Evolutionary conservation across 2,329 filamentous ascomycete genomes (phyloP).

Genomic region (Colletotrichum gloeosporioides): DNA sequence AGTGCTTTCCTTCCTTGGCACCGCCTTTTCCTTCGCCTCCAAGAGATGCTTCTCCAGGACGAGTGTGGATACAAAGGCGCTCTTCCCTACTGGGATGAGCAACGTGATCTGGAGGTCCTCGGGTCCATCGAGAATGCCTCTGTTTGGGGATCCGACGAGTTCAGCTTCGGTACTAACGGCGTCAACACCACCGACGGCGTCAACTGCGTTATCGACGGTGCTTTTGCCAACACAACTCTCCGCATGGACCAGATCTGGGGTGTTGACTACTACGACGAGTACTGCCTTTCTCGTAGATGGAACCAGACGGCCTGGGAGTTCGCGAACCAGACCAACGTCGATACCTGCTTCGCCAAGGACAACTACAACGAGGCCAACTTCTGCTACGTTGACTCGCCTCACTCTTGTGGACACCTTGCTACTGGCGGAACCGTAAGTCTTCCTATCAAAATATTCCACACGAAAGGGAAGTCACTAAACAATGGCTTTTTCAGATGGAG

Average conservation of each 20-base stretch:
- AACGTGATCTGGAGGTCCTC: slow-evolving; percentile 29
- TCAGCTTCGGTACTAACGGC: slow-evolving; percentile 35
- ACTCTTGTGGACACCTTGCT: background rate
- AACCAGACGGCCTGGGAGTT: slow-evolving; percentile 3
- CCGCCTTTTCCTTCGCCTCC: slow-evolving; percentile 34
- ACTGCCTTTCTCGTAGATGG: background rate
- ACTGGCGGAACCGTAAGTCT: background rate
- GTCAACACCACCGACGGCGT: slow-evolving; percentile 6
- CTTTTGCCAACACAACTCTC: slow-evolving; percentile 25
- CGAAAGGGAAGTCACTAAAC: background rate
- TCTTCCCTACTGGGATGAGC: slow-evolving; percentile 29
- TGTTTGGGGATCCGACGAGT: slow-evolving; percentile 3
- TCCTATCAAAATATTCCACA: rapidly evolving
- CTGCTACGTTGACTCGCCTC: slow-evolving; percentile 6
- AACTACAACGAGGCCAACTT: slow-evolving; percentile 2
- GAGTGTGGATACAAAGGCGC: slow-evolving; percentile 36
- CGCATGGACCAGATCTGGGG: slow-evolving; percentile 12
- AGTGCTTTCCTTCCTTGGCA: slow-evolving; percentile 40
- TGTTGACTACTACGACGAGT: slow-evolving; percentile 8
- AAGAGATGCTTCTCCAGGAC: slow-evolving; percentile 32
- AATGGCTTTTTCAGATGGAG: background rate
- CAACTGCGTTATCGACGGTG: slow-evolving; percentile 26
- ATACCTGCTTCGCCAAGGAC: background rate
- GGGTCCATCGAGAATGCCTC: slow-evolving; percentile 26
- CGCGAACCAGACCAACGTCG: slow-evolving; percentile 1